Evolutionary conservation across 75 land plant genomes (phyloP), one percentile per base, ranked within the genome.

Genomic region (Selaginella tamariscina): DNA sequence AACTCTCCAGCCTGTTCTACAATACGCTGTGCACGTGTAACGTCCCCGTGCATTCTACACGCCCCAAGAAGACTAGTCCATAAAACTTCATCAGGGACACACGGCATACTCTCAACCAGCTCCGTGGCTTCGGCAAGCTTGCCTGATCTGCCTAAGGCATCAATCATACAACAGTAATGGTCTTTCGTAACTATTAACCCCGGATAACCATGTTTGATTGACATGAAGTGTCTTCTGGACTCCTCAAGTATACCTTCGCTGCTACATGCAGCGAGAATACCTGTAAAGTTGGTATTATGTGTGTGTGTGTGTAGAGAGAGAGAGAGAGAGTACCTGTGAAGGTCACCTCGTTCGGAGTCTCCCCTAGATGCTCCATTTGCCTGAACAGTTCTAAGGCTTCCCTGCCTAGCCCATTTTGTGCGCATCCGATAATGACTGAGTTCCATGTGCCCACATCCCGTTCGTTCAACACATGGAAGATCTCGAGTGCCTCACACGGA

Each of bases 1-100:
- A n/a, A n/a, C n/a, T n/a, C n/a, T n/a, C n/a, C n/a, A n/a, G n/a
- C n/a, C n/a, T n/a, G n/a, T 18, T 64, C 31, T 5, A 68, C 73
- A 2, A 72, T 72, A 54, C 65, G 24, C 27, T 56, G 60, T 0
- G 68, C 73, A 1, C 65, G 9, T 13, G 22, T 30, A 39, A 65
- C 33, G 1, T 65, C 65, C 24, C 33, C 33, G 30, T 67, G 70
- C 26, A 67, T 44, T 1, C 54, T 24, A 57, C 63, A 73, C 2
- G 75, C 69, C 0, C 59, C 74, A 0, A 67, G 54, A 29, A 73
- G 29, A 1, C 69, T 29, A 0, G 62, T 63, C 75, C 70, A 73
- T 21, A 73, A 2, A 27, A 73, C 64, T 0, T 24, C 30, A 23
- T 73, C 75, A 1, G 75, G 75, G 5, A 15, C 62, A 23, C 65